These are phyloP conservation scores for Sugiyamaella qingdaonensis DNA, from an alignment of 805 yeast genomes.

Conservation along the genomic window DNA sequence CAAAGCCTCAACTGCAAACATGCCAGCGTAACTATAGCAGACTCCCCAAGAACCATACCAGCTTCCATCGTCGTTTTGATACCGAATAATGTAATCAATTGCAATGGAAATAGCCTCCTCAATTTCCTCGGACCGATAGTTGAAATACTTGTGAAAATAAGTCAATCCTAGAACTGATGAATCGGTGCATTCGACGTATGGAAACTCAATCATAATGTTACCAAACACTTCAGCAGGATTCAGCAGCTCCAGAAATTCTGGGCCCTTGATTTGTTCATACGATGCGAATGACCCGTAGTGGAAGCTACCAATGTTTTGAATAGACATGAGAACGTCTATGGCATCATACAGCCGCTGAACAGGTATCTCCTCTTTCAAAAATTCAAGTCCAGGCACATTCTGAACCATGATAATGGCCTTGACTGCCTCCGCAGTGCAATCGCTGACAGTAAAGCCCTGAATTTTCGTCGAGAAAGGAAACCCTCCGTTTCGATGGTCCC, in stretches of 20 bases:
- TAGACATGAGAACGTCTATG: constrained; percentile 65
- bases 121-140: constrained; percentile 65
- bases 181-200: constrained; percentile 97
- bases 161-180: constrained; percentile 86
- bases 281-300: constrained; percentile 92
- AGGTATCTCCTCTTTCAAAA: constrained; percentile 49
- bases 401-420: constrained; percentile 92
- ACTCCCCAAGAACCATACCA: constrained; percentile 99
- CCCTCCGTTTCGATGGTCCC: constrained; percentile 83
- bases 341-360: constrained; percentile 57
- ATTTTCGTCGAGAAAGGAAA: constrained; percentile 96
- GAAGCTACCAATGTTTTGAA: constrained; percentile 75
- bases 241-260: constrained; percentile 66
- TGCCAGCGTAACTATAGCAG: constrained; percentile 90
- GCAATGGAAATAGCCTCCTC: constrained; percentile 69
- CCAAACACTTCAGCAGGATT: constrained; percentile 99
- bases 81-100: constrained; percentile 59
- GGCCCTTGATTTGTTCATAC: constrained; percentile 81
- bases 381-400: constrained; percentile 51
- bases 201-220: constrained; percentile 97
- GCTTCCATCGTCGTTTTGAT: constrained; percentile 78
- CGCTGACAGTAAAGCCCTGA: constrained; percentile 95
- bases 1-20: constrained; percentile 96
- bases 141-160: constrained; percentile 62
- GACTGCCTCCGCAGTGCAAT: constrained; percentile 93